Evolutionary conservation across 2,329 filamentous ascomycete genomes (phyloP).

Genomic region (Phaeosphaeriaceae sp.): DNA sequence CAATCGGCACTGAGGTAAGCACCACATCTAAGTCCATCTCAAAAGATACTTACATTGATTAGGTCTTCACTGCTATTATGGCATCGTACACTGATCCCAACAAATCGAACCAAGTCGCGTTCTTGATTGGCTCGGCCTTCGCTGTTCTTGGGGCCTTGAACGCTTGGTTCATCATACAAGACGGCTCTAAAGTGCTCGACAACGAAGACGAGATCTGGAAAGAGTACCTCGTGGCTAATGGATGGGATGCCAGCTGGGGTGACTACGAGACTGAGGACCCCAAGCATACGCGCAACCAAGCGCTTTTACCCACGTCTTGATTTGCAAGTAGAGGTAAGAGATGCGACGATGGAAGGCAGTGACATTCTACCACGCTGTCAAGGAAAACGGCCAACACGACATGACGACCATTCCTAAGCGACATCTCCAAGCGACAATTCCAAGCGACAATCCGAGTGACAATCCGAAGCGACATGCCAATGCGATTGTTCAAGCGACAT

Average conservation of each 20-base stretch:
- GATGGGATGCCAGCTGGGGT: slow-evolving; percentile 32
- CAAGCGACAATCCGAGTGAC: background rate
- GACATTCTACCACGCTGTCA: background rate
- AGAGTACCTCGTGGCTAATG: slow-evolving; percentile 27
- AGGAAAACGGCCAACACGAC: background rate
- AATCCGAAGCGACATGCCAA: background rate
- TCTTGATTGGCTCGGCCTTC: slow-evolving; percentile 33
- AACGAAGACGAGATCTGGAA: slow-evolving; percentile 40
- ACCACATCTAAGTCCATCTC: background rate
- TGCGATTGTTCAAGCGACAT: background rate
- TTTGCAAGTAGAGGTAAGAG: background rate
- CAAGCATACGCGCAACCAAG: slow-evolving; percentile 1
- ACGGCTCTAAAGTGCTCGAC: slow-evolving; percentile 27
- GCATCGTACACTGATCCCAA: slow-evolving; percentile 27
- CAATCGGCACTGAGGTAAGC: slow-evolving; percentile 25
- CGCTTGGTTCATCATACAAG: slow-evolving; percentile 42
- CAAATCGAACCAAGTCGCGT: slow-evolving; percentile 33
- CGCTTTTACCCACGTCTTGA: background rate
- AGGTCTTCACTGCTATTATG: slow-evolving; percentile 33
- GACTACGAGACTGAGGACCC: slow-evolving; percentile 28
- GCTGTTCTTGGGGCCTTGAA: slow-evolving; percentile 29
- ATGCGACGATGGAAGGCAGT: background rate
- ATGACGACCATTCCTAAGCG: background rate
- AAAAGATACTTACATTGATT: background rate
- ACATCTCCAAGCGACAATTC: background rate